Percentiles rank a stretch among this genome's conserved stretches.
These are phyloP conservation scores for Populus tomentosa DNA, from an alignment of 441 rosid genomes.

Conservation along the genomic window DNA sequence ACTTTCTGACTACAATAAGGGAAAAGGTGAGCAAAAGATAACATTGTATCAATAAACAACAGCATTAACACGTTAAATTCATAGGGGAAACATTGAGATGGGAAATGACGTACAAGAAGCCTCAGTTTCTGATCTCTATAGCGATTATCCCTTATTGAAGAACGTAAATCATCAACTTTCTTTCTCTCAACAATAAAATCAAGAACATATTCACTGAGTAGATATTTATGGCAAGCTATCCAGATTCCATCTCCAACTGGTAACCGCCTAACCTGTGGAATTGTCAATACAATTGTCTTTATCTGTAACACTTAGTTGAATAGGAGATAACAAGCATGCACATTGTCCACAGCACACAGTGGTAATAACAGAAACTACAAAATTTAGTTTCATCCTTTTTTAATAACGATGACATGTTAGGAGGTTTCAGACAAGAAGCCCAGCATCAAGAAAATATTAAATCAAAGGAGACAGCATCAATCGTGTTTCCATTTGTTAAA, in stretches of 20 bases:
- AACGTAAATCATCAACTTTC: constrained; percentile 75
- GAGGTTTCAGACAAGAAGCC: no score
- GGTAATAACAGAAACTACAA: background rate
- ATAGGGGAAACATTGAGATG: background rate
- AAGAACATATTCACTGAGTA: constrained; percentile 65
- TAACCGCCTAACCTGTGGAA: constrained; percentile 66
- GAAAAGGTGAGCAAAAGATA: background rate
- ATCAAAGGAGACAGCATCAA: no score
- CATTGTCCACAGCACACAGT: background rate
- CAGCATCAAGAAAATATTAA: no score
- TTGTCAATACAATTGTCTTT: constrained; percentile 1
- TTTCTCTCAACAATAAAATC: constrained; percentile 96
- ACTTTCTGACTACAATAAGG: background rate
- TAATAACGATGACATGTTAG: background rate
- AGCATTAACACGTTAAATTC: background rate
- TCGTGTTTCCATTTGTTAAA: background rate
- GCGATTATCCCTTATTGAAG: constrained; percentile 85
- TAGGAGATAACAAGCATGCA: constrained; percentile 2
- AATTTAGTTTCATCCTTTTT: background rate
- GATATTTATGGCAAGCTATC: constrained; percentile 77
- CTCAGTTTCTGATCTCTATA: constrained; percentile 90
- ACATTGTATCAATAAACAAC: background rate
- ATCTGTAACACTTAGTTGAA: constrained; percentile 8
- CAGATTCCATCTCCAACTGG: constrained; percentile 92
- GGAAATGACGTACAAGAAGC: constrained; percentile 54